These are phyloP conservation scores for Closterium sp. DNA, from an alignment of 139 green algal genomes.

Conservation along the genomic window DNA sequence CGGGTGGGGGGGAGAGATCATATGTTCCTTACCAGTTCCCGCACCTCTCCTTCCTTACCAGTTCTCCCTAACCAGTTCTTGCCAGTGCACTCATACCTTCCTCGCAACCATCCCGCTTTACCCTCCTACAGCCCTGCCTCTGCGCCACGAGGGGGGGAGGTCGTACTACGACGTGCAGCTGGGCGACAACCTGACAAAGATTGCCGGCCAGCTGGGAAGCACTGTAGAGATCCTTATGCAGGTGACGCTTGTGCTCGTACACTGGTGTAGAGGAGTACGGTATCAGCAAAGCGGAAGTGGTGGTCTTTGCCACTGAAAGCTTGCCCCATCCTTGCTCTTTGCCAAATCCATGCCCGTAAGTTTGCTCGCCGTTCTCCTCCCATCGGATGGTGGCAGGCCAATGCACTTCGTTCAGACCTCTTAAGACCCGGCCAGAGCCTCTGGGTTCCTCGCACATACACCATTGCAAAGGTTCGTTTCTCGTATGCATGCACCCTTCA, in stretches of 20 bases:
- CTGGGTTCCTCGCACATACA: neutral
- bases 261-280: neutral
- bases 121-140: neutral
- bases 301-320: neutral
- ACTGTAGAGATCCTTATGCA: neutral
- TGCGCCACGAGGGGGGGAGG: neutral
- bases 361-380: neutral
- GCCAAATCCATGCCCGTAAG: neutral
- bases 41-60: no score
- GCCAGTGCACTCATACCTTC: neutral
- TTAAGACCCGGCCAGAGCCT: neutral
- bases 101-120: no score
- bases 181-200: neutral
- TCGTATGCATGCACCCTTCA: neutral
- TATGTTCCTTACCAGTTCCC: no score
- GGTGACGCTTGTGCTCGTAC: neutral
- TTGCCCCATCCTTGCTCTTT: neutral
- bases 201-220: neutral
- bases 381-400: neutral
- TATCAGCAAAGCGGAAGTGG: neutral
- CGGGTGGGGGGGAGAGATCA: no score
- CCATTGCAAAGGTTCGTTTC: neutral
- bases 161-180: neutral
- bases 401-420: neutral
- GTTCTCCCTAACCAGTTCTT: no score